Percentiles rank a stretch among this genome's conserved stretches.
These are phyloP conservation scores for Friedmanniomyces simplex DNA, from an alignment of 495 filamentous ascomycete genomes.

Conservation along the genomic window DNA sequence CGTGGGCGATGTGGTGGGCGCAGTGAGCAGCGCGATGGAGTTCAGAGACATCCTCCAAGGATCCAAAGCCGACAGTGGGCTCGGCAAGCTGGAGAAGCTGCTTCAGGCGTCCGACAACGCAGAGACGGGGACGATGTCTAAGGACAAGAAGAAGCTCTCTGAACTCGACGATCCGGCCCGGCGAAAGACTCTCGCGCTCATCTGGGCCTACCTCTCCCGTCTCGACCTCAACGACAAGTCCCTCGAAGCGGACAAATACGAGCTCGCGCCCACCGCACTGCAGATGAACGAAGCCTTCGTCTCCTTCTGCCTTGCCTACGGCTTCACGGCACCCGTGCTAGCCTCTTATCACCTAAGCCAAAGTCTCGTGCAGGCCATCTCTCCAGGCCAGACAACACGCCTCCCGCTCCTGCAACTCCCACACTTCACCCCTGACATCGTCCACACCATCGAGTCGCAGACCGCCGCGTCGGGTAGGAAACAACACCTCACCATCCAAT, in stretches of 20 bases:
- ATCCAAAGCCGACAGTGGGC: conserved; percentile 59
- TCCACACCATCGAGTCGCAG: conserved; percentile 53
- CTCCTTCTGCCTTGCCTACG: conserved; percentile 77
- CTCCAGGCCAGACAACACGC: conserved; percentile 54
- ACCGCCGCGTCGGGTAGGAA: conserved; percentile 49
- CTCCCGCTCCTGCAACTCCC: conserved; percentile 81
- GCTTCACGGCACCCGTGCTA: conserved; percentile 69
- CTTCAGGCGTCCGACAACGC: conserved; percentile 44
- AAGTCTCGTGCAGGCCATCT: conserved; percentile 77
- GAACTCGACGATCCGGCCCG: conserved; percentile 59
- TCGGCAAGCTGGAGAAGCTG: conserved; percentile 70
- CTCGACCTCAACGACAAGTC: conserved; percentile 62
- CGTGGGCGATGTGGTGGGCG: conserved; percentile 66
- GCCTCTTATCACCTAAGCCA: conserved; percentile 74
- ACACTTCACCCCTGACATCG: conserved; percentile 66
- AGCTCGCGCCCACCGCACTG: conserved; percentile 77
- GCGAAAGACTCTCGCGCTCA: conserved; percentile 74
- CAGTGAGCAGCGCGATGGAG: conserved; percentile 74
- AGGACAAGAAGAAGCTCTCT: conserved; percentile 58
- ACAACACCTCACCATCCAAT: conserved; percentile 66
- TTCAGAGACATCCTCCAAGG: conserved; percentile 64
- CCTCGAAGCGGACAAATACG: conserved; percentile 65
- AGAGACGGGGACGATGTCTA: conserved; percentile 46
- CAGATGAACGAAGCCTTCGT: conserved; percentile 75
- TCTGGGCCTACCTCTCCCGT: conserved; percentile 92